Evolutionary conservation across 805 yeast genomes (phyloP).

Genomic region (Yarrowia sp.): DNA sequence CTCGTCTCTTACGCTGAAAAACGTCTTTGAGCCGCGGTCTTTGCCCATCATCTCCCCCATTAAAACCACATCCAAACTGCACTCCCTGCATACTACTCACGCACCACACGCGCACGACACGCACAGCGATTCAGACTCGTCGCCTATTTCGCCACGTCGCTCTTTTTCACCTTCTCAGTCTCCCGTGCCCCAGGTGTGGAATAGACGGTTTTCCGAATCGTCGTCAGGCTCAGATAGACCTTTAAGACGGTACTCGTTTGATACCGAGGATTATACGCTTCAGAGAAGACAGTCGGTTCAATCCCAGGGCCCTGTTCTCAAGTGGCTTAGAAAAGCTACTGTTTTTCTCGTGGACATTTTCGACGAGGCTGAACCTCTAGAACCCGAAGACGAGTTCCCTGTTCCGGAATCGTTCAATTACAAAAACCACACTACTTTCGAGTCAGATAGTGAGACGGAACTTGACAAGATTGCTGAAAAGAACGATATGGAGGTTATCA

Average conservation of each 20-base stretch:
- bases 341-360: constrained; percentile 6
- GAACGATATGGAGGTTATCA: background rate
- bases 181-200: constrained; percentile 6
- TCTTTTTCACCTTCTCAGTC: background rate
- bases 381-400: constrained; percentile 13
- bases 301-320: constrained; percentile 17
- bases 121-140: background rate
- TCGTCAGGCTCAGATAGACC: background rate
- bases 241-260: background rate
- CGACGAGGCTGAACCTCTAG: constrained; percentile 19
- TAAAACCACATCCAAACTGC: background rate
- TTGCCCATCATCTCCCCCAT: background rate
- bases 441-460: background rate
- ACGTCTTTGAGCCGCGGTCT: constrained; percentile 4
- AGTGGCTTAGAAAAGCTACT: constrained; percentile 12
- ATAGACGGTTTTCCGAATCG: constrained; percentile 6
- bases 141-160: background rate
- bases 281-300: constrained; percentile 6
- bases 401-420: background rate
- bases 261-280: background rate
- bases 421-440: background rate
- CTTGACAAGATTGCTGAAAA: background rate
- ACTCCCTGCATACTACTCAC: constrained; percentile 11
- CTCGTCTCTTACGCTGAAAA: background rate
- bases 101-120: background rate